Percentiles rank a stretch among this genome's conserved stretches.
These are phyloP conservation scores for Beauveria brongniartii DNA, from an alignment of 2,329 filamentous ascomycete species.

Conservation along the genomic window DNA sequence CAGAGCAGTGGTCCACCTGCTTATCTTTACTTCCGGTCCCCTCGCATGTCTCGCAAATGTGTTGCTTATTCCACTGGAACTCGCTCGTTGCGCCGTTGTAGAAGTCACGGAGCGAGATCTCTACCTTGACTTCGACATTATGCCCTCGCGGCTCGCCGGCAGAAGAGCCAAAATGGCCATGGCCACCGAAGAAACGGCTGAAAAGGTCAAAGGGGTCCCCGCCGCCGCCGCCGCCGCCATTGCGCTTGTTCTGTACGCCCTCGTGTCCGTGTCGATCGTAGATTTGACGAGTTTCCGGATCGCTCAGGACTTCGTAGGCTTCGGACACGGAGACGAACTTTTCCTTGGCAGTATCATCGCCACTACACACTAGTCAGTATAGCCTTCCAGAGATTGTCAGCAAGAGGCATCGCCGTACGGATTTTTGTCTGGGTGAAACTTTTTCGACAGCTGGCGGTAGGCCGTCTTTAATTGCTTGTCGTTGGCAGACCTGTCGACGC, in stretches of 20 bases:
- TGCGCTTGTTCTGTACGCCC: conserved; percentile 74
- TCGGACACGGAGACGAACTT: conserved; percentile 93
- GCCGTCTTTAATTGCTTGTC: conserved; percentile 90
- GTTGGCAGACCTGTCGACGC: conserved; percentile 67
- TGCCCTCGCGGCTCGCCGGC: conserved; percentile 71
- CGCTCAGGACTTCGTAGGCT: conserved; percentile 86
- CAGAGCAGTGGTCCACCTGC: conserved; percentile 67
- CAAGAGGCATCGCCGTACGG: conserved; percentile 51
- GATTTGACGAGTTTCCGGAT: conserved; percentile 71
- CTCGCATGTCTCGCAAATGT: conserved; percentile 86
- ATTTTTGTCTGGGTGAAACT: conserved; percentile 97
- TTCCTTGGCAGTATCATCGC: conserved; percentile 69
- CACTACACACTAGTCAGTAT: conserved; percentile 38
- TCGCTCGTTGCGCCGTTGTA: conserved; percentile 84
- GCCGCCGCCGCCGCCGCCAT: conserved; percentile 56
- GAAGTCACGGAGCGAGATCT: conserved; percentile 77
- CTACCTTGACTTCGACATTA: conserved; percentile 80
- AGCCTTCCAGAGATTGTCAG: neutral
- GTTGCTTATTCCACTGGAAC: conserved; percentile 88
- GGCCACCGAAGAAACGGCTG: conserved; percentile 91
- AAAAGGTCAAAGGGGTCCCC: conserved; percentile 93
- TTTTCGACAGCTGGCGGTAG: conserved; percentile 87
- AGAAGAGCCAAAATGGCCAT: conserved; percentile 70
- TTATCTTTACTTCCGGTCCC: conserved; percentile 80
- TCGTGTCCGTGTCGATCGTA: conserved; percentile 95